Base-by-base conservation (phyloP, 768 basidiomycete genomes). In the Filobasidium wieringae region DNA sequence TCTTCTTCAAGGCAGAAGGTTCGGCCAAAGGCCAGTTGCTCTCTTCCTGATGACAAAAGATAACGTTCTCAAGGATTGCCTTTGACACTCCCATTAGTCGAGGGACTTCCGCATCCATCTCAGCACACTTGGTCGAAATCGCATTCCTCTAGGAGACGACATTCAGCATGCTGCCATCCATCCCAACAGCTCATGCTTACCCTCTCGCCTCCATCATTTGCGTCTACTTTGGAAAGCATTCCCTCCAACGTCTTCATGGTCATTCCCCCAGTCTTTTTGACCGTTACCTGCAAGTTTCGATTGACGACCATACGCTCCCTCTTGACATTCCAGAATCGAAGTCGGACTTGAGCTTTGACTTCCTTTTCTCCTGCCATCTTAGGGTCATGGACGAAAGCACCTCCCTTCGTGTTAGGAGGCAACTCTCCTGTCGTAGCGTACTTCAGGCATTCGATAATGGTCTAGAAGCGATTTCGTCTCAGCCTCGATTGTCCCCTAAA, bases 361-460 rank as follows among this genome's bases (percentile, higher is more conserved):
- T 97, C 93, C 70, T 92, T 93, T 79, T 96, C 91, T 69, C 93
- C 92, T 7, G 95, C 95, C 83, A 99, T 93, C 62, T 95, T 95
- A 1, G 95, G 95, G 75, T 99, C 95, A 73, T 99, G 95, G 3
- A 99, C 77, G 74, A 97, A 99, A 0, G 95, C 95, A n/a, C 93
- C 95, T 31, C 93, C 93, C 60, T 91, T 89, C 24, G 92, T 89
- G 69, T 93, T 93, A 0, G 95, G 88, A 0, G 95, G 95, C 66
- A 97, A 86, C 73, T 97, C 93, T 29, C 95, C 95, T 0, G 95
- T 99, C 0, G 95, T 95, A 11, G 89, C 90, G 71, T 99, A 99
- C 78, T 97, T 97, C 73, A 99, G 81, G 76, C 93, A 97, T 79
- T 99, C 95, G 74, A 99, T 97, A 70, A 97, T 87, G 0, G 93